phyloP scores from a whole-genome alignment of 164 flowering plant genomes.

The Buxus sempervirens region DNA sequence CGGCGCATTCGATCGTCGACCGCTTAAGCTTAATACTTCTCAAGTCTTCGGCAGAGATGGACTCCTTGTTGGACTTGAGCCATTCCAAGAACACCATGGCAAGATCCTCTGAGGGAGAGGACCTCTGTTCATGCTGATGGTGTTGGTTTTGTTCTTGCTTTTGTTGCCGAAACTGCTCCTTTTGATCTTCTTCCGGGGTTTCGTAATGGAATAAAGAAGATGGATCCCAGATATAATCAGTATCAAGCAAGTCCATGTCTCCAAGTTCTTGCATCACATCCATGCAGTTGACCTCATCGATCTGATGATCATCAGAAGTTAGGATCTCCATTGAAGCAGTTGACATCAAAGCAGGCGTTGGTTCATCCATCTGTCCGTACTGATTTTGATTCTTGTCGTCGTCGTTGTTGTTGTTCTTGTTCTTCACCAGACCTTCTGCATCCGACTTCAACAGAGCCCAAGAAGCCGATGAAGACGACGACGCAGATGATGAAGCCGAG shows the following conservation, averaged over 20 bases:
- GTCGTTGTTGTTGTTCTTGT: conserved; percentile 2
- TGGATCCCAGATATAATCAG: conserved; percentile 63
- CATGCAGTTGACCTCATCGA: conserved; percentile 36
- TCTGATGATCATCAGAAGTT: conserved; percentile 12
- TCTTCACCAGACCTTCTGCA: conserved; percentile 28
- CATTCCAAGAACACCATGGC: conserved; percentile 86
- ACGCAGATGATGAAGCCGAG: conserved; percentile 32
- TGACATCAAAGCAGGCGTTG: conserved; percentile 22
- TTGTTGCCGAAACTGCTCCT: background rate
- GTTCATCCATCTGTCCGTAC: background rate
- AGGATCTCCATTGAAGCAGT: conserved; percentile 46
- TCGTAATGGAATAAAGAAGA: conserved; percentile 40
- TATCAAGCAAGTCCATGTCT: conserved; percentile 70
- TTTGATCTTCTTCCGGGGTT: conserved; percentile 16
- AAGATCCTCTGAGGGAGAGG: conserved; percentile 46
- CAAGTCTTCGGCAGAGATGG: conserved; percentile 85
- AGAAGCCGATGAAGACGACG: conserved; percentile 32
- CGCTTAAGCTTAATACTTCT: conserved; percentile 73
- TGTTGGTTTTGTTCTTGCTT: background rate
- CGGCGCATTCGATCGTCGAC: conserved; percentile 86
- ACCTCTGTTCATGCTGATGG: no score
- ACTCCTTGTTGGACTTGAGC: conserved; percentile 79
- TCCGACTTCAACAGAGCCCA: conserved; percentile 55
- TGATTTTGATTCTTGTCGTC: background rate
- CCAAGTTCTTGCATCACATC: conserved; percentile 69